Base-by-base conservation (phyloP, 208 protist species). In the Lotmaria passim region DNA sequence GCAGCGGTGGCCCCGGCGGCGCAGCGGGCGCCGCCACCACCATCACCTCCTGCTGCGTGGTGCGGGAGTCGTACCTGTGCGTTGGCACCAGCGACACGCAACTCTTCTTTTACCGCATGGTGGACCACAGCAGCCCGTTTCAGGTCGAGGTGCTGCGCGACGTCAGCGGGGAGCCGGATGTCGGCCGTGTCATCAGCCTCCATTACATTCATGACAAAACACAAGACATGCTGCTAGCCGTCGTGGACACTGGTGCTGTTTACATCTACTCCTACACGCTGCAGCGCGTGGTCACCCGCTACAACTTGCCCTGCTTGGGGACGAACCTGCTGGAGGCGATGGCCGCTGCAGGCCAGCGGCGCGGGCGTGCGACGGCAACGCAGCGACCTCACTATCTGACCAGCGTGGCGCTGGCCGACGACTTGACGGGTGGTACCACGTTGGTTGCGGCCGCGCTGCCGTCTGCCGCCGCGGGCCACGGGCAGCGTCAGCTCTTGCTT, bases 21-120 rank as follows among this genome's bases (percentile, higher is more conserved):
- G n/a, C 24, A 39, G 26, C 30, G 38, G 34, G 17, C 60, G 31
- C 47, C 33, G 53, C 70, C 28, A 63, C 84, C 41, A 90, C 85
- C 47, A 85, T 95, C 63, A 95, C 90, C 7, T 85, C 90, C 7
- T 92, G 90, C 77, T 93, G 90, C 77, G 79, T 92, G 39, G 76
- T 92, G 38, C 87, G 87, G 6, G 90, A 95, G 71, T 81, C 81
- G 23, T 87, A 92, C 73, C 64, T 93, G 21, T 95, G 90, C 61
- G 56, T 95, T 31, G 90, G 87, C 52, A 93, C 90, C 1, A 77
- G 73, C 26, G 90, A 95, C 67, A 82, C 78, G 34, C 75, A 68
- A 21, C 75, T 95, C 31, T 90, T 82, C 69, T 91, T 95, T 58
- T 95, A 85, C 75, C 83, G 83, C 31, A 76, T 95, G 75, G 61